These are phyloP conservation scores for Penicillium brevicompactum DNA, from an alignment of 2,329 filamentous ascomycete species.

Conservation along the genomic window DNA sequence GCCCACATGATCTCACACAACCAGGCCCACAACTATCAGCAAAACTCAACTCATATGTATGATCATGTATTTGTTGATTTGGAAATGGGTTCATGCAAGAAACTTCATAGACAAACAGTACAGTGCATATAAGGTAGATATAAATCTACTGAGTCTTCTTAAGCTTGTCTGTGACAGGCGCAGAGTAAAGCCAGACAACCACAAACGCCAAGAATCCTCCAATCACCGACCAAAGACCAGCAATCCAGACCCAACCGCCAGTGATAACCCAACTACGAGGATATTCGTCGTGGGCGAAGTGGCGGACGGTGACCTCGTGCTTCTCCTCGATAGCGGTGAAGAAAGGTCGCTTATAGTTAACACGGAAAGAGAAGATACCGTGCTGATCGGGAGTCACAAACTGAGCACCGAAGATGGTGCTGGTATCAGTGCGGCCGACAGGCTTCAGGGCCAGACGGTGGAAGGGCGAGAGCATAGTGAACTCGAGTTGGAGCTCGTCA, in stretches of 20 bases:
- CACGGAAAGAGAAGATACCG: constrained; percentile 96
- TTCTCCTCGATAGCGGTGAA: constrained; percentile 89
- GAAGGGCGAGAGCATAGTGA: constrained; percentile 98
- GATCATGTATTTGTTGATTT: constrained; percentile 2
- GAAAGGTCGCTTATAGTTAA: constrained; percentile 97
- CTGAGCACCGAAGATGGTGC: constrained; percentile 70
- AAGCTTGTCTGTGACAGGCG: constrained; percentile 48
- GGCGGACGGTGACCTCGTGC: constrained; percentile 87
- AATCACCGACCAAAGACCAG: constrained; percentile 81
- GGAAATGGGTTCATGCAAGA: constrained; percentile 19
- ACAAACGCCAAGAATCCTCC: constrained; percentile 84
- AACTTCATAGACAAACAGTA: constrained; percentile 27
- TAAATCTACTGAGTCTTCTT: constrained; percentile 52
- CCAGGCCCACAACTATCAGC: too few relatives aligned
- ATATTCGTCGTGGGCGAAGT: constrained; percentile 98
- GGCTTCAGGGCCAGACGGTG: constrained; percentile 76
- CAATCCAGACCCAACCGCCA: constrained; percentile 92
- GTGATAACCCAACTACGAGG: constrained; percentile 86
- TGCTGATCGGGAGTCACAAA: constrained; percentile 95
- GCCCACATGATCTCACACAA: too few relatives aligned
- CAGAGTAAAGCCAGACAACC: constrained; percentile 81
- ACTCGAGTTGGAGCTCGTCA: constrained; percentile 89
- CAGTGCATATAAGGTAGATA: constrained; percentile 19
- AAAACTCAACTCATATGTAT: neutral
- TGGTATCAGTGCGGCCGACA: constrained; percentile 61